phyloP scores from a whole-genome alignment of 2,329 filamentous ascomycete species.

The Aspergillus puulaauensis region DNA sequence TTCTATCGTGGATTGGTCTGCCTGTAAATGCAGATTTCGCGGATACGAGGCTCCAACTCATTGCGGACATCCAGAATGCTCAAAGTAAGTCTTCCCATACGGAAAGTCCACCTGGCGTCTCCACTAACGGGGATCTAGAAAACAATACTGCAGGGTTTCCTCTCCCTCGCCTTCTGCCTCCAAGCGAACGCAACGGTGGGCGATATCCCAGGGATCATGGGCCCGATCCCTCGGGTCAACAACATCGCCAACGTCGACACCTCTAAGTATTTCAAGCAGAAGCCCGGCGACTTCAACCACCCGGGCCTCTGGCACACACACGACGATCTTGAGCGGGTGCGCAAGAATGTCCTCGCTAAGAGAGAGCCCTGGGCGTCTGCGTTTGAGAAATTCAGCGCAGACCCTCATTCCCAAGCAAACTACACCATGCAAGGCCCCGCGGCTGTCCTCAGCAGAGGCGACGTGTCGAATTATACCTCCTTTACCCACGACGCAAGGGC shows the following conservation, averaged over 20 bases:
- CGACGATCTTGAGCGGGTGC: constrained; percentile 22
- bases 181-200: background rate
- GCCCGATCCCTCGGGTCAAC: constrained; percentile 5
- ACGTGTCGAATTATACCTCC: constrained; percentile 36
- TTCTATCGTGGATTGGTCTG: too few species aligned
- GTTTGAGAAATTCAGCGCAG: constrained; percentile 31
- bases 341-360: constrained; percentile 11
- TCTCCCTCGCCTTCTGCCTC: background rate
- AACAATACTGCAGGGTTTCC: too few species aligned
- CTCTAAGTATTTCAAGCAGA: constrained; percentile 8
- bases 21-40: too few species aligned
- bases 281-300: constrained; percentile 13
- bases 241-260: constrained; percentile 6
- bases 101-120: too few species aligned
- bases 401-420: constrained; percentile 26
- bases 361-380: constrained; percentile 28
- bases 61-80: too few species aligned
- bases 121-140: too few species aligned
- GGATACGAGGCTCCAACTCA: too few species aligned
- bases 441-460: constrained; percentile 22
- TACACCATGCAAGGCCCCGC: constrained; percentile 11
- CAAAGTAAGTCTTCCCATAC: too few species aligned
- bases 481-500: constrained; percentile 40
- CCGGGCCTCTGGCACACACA: constrained; percentile 27
- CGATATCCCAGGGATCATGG: constrained; percentile 8